Base-by-base conservation (phyloP, 768 basidiomycete genomes). In the Psilocybe cubensis region DNA sequence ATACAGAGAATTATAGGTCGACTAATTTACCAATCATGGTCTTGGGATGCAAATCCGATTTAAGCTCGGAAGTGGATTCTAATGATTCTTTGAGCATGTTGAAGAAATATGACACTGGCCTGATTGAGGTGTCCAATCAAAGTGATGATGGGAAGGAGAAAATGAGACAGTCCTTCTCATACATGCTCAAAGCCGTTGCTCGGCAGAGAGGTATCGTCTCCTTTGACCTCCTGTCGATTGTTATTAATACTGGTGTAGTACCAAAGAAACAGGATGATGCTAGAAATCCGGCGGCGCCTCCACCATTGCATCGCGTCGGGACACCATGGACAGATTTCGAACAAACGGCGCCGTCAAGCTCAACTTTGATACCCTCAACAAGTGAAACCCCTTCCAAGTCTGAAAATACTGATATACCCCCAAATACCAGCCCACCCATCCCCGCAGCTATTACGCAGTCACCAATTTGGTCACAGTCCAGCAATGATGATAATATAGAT, bases 11-110 rank as follows among this genome's bases (percentile, higher is more conserved):
- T 57, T 88, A 84, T 71, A 76, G 74, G 64, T 75, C 79, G 50
- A 73, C 84, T 66, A 82, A 81, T 56, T 73, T 89, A 33, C 83
- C 90, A 8, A 74, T 83, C 23, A 79, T 96, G 43, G 89, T 94
- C 11, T 77, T 98, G 12, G 93, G 92, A 3, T 94, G 94, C 76
- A 98, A 97, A 71, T 87, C 88, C 4, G 92, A 96, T 66, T 74
- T 89, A 18, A 77, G 78, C 18, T 76, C 75, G 35, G 75, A 75
- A 38, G 77, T 92, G n/a, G 80, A 88, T 61, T 84, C 88, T 9
- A 72, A 77, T 52, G 72, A 72, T 45, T 86, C 84, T 3, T 63
- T 76, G 20, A 74, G 72, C 18, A 69, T 87, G 40, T 76, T 89
- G 40, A 73, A 79, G 29, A 73, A 76, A 29, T 89, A 89, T 69